phyloP scores from a whole-genome alignment of 768 basidiomycete species.

The Arthromyces matolae region DNA sequence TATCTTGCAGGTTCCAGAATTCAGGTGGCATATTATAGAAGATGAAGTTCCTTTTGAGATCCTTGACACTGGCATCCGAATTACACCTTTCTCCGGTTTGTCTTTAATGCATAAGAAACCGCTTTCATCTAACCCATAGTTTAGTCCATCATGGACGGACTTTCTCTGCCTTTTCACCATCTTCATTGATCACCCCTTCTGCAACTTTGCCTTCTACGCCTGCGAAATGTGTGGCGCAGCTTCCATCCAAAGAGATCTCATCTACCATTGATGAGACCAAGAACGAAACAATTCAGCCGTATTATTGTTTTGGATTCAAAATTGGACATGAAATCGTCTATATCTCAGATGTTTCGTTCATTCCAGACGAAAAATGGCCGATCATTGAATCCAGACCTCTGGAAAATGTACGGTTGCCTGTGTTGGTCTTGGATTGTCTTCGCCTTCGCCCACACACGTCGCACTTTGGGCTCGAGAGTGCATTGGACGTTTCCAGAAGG shows the following conservation, averaged over 20 bases:
- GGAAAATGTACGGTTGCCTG: slow-evolving; percentile 33
- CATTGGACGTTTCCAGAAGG: slow-evolving; percentile 51
- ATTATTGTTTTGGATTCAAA: slow-evolving; percentile 66
- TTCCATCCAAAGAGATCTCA: slow-evolving; percentile 21
- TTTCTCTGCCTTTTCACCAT: slow-evolving; percentile 44
- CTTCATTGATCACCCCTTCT: slow-evolving; percentile 30
- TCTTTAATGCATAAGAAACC: background rate
- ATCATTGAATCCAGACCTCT: slow-evolving; percentile 31
- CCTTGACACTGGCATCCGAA: slow-evolving; percentile 52
- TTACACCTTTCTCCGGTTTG: slow-evolving; percentile 68
- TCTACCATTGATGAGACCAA: slow-evolving; percentile 6
- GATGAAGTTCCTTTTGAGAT: slow-evolving; percentile 68
- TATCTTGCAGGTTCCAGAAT: slow-evolving; percentile 70
- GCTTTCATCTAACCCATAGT: slow-evolving; percentile 7
- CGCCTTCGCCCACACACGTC: slow-evolving; percentile 64
- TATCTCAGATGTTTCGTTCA: slow-evolving; percentile 78
- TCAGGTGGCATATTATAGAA: slow-evolving; percentile 79
- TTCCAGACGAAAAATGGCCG: slow-evolving; percentile 71
- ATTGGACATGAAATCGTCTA: slow-evolving; percentile 67
- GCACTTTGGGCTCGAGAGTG: slow-evolving; percentile 71
- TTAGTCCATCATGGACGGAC: slow-evolving; percentile 73
- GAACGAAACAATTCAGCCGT: slow-evolving; percentile 46
- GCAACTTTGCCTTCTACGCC: slow-evolving; percentile 36
- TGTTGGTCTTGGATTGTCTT: slow-evolving; percentile 78
- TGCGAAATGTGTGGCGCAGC: slow-evolving; percentile 25